A percentile compares a stretch with the other conserved stretches of the same genome.
Conservation (phyloP, 345 rosid genomes). For the Microcos paniculata region DNA sequence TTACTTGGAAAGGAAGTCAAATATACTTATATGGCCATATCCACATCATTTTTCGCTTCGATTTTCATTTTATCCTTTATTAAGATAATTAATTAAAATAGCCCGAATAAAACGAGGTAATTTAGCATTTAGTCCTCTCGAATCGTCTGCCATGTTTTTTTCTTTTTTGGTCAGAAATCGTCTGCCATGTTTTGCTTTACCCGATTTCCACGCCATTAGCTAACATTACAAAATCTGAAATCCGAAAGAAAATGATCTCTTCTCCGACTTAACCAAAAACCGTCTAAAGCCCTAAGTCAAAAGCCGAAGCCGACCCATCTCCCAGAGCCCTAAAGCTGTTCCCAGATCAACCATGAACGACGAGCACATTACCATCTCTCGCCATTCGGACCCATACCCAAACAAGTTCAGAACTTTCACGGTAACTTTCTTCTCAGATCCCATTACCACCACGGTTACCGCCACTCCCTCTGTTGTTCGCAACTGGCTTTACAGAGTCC, state of each 20-base stretch:
- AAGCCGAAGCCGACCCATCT: background rate
- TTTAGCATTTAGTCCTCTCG: background rate
- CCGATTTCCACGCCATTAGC: background rate
- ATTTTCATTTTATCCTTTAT: background rate
- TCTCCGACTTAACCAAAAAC: background rate
- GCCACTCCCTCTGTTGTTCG: slow-evolving; percentile 9
- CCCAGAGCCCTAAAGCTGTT: background rate
- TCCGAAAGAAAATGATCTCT: background rate
- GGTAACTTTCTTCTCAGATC: background rate
- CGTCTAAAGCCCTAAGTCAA: background rate
- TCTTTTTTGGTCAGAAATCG: too few relatives aligned
- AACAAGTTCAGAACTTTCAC: background rate
- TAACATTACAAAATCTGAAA: background rate
- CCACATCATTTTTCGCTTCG: background rate
- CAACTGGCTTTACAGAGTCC: background rate
- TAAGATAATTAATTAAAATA: too few relatives aligned
- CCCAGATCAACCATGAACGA: slow-evolving; percentile 4
- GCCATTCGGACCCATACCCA: background rate
- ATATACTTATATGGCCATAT: too few relatives aligned
- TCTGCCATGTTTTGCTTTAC: background rate
- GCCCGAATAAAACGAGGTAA: background rate
- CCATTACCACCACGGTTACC: slow-evolving; percentile 8
- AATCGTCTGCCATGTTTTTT: too few relatives aligned
- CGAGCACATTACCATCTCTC: background rate
- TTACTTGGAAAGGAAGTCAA: slow-evolving; percentile 6